Evolutionary conservation across 208 protist species (phyloP).

Genomic region (Acanthamoeba lenticulata): DNA sequence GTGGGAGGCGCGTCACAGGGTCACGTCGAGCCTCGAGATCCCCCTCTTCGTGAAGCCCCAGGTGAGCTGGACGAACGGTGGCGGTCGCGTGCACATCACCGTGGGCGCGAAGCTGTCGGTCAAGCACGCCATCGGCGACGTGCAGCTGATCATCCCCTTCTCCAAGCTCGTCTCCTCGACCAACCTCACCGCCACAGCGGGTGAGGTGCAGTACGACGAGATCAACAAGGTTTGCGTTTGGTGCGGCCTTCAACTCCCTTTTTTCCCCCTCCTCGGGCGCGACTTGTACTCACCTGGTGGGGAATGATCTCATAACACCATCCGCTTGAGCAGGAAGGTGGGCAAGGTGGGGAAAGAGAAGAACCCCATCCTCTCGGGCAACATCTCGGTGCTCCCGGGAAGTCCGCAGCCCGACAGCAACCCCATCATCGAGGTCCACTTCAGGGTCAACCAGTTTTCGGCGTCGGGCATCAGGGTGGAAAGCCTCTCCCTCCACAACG

Average conservation of each 20-base stretch:
- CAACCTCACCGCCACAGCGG: conserved; percentile 76
- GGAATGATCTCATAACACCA: background rate
- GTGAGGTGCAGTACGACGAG: conserved; percentile 78
- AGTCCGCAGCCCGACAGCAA: conserved; percentile 44
- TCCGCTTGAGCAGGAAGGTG: conserved; percentile 69
- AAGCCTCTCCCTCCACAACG: conserved; percentile 70
- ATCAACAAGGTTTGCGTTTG: conserved; percentile 72
- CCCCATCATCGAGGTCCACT: conserved; percentile 15
- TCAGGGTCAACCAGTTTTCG: conserved; percentile 48
- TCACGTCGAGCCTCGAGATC: conserved; percentile 66
- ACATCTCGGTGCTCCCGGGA: conserved; percentile 49
- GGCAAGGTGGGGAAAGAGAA: conserved; percentile 72
- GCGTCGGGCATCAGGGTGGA: conserved; percentile 64
- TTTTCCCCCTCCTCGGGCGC: no score
- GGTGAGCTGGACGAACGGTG: conserved; percentile 69
- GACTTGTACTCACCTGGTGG: background rate
- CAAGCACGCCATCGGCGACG: conserved; percentile 71
- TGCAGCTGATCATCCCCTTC: conserved; percentile 82
- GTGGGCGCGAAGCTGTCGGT: conserved; percentile 10
- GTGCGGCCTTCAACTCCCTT: conserved; percentile 36
- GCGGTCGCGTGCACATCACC: conserved; percentile 70
- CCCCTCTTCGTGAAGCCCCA: conserved; percentile 78
- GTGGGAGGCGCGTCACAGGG: no score
- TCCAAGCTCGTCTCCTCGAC: conserved; percentile 70
- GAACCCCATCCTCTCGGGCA: conserved; percentile 67